Percentiles rank a stretch among this genome's conserved stretches.
phyloP scores from a whole-genome alignment of 805 yeast species.

The Candida caryicola region DNA sequence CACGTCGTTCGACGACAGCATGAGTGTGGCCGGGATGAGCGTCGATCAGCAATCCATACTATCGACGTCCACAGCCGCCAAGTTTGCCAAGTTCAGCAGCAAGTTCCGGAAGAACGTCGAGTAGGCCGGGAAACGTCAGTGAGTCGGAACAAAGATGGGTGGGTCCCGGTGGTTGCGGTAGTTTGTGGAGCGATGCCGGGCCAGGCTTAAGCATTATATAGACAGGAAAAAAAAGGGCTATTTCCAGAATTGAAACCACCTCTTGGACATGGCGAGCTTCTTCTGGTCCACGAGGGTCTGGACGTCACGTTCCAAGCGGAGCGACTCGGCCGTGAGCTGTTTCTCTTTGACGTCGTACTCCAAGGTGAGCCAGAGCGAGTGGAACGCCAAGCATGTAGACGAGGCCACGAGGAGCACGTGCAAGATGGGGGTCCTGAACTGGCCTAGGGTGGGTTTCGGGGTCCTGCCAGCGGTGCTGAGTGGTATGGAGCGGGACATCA shows the following conservation, averaged over 20 bases:
- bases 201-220: too few species aligned
- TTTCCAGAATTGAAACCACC: slow-evolving; percentile 14
- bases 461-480: background rate
- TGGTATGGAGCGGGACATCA: background rate
- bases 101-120: slow-evolving; percentile 13
- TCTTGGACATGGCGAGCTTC: slow-evolving; percentile 15
- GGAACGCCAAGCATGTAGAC: slow-evolving; percentile 34
- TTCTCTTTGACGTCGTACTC: slow-evolving; percentile 27
- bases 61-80: slow-evolving; percentile 19
- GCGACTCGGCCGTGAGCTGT: slow-evolving; percentile 16
- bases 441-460: slow-evolving; percentile 30
- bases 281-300: slow-evolving; percentile 29
- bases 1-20: slow-evolving; percentile 1
- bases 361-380: slow-evolving; percentile 30
- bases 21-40: slow-evolving; percentile 1
- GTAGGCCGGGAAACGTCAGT: slow-evolving; percentile 2
- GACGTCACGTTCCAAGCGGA: slow-evolving; percentile 21
- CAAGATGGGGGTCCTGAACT: slow-evolving; percentile 37
- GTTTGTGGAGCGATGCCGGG: too few species aligned
- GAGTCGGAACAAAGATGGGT: too few species aligned
- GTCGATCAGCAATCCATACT: slow-evolving; percentile 19
- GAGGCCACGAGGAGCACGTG: slow-evolving; percentile 41
- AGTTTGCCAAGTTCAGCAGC: slow-evolving; percentile 18
- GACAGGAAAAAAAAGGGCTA: too few species aligned
- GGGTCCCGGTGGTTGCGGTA: too few species aligned